A percentile compares a stretch with the other conserved stretches of the same genome.
These are phyloP conservation scores for Nigrospora oryzae DNA, from an alignment of 2,329 filamentous ascomycete genomes.

Conservation along the genomic window DNA sequence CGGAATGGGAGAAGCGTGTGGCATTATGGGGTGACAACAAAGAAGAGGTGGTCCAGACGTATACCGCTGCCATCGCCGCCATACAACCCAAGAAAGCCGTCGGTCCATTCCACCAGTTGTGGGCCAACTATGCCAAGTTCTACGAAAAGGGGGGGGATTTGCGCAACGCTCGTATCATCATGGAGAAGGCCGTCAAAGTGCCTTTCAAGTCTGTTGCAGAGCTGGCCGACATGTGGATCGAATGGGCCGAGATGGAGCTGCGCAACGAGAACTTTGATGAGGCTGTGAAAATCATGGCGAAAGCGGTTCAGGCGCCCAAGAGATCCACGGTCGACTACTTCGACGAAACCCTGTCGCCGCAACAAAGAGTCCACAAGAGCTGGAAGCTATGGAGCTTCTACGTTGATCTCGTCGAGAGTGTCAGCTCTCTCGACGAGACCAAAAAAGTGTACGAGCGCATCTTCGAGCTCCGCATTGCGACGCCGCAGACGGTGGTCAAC, in stretches of 20 bases:
- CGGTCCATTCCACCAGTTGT: conserved; percentile 88
- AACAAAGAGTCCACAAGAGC: conserved; percentile 96
- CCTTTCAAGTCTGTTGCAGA: conserved; percentile 97
- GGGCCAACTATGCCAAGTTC: conserved; percentile 95
- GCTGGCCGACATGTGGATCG: conserved; percentile 96
- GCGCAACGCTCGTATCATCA: conserved; percentile 78
- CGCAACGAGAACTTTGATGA: conserved; percentile 93
- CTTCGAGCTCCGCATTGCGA: conserved; percentile 95
- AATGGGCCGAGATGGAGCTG: conserved; percentile 98
- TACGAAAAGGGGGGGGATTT: conserved; percentile 86
- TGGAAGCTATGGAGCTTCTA: conserved; percentile 99
- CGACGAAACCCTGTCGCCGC: conserved; percentile 85
- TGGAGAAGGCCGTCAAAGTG: conserved; percentile 97
- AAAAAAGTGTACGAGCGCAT: conserved; percentile 94
- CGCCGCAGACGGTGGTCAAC: conserved; percentile 96
- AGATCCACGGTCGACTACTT: conserved; percentile 99
- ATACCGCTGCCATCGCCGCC: conserved; percentile 86
- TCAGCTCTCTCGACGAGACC: conserved; percentile 83
- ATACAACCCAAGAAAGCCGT: conserved; percentile 92
- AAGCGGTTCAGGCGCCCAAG: conserved; percentile 94
- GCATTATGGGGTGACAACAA: conserved; percentile 92
- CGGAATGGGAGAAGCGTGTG: conserved; percentile 97
- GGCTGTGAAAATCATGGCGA: conserved; percentile 92
- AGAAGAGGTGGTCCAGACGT: conserved; percentile 83
- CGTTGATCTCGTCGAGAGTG: conserved; percentile 93